Base-by-base conservation (phyloP, 306 rosid species). In the Cucumis cinereus region DNA sequence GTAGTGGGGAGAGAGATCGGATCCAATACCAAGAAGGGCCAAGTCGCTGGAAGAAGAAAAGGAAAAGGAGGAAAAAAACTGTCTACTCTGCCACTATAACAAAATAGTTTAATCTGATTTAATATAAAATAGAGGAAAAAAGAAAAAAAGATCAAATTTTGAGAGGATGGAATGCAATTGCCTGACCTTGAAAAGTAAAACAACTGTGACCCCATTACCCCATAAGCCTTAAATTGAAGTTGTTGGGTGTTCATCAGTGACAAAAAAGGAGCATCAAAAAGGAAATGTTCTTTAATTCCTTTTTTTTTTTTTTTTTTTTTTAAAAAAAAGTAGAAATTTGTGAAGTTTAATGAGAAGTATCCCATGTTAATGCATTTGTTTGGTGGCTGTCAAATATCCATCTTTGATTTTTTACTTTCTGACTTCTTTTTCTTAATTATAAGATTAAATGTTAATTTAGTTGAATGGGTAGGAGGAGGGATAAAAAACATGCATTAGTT, bases 1-100 rank as follows among this genome's bases (percentile, higher is more conserved):
- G 53, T 28, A 43, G 79, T 64, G 50, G 60, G 61, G 15, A 47
- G 35, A 73, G 35, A 73, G 77, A 80, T 74, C 47, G 73, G 80
- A 76, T 76, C 73, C 71, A 75, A 76, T 76, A 7, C 54, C 58
- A 47, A 71, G 60, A 41, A 68, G 54, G 74, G 45, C 20, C 40
- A 70, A 23, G 50, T 13, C 35, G 33, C 33, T 41, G 2, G 19
- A n/a, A 3, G 10, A 20, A 67, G n/a, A 63, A 64, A 3, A 35
- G 28, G 50, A 23, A 64, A 3, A 35, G 43, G 33, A 23, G 10
- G 22, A 24, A 9, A 71, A 50, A 71, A 66, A 63, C 24, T 8
- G 49, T n/a, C 26, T 36, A 17, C 49, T 63, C 71, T 35, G 49
- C 71, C 71, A 19, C 71, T 63, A 63, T 47, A 3, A 49, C 13